phyloP scores from a whole-genome alignment of 2,329 filamentous ascomycete genomes.

The Fusarium continuum region DNA sequence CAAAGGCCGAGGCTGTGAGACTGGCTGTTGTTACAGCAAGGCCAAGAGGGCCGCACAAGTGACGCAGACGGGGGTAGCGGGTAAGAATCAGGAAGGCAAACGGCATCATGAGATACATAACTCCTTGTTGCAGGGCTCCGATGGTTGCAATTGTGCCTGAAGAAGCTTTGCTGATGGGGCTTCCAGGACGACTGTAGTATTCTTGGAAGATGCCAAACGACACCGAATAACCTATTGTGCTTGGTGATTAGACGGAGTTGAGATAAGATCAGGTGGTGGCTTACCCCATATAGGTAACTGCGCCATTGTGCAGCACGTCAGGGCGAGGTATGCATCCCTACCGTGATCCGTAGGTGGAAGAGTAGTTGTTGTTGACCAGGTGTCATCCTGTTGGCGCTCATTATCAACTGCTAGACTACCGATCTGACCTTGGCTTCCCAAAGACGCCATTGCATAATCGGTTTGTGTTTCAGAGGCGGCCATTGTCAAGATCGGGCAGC shows the following conservation, averaged over 20 bases:
- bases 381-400: not conserved
- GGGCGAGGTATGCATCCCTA: slow-evolving; percentile 41
- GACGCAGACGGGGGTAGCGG: slow-evolving; percentile 51
- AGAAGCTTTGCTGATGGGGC: slow-evolving; percentile 54
- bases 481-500: not conserved
- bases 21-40: slow-evolving; percentile 59
- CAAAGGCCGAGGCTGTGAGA: slow-evolving; percentile 60
- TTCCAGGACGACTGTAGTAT: slow-evolving; percentile 68
- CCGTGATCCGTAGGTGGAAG: slow-evolving; percentile 45
- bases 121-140: slow-evolving; percentile 45
- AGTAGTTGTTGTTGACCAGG: not conserved
- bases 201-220: slow-evolving; percentile 74
- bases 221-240: slow-evolving; percentile 41
- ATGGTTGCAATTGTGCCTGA: slow-evolving; percentile 38
- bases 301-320: slow-evolving; percentile 46
- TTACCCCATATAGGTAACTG: slow-evolving; percentile 47
- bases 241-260: not conserved
- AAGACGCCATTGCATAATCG: not conserved
- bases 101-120: slow-evolving; percentile 63
- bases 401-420: not conserved
- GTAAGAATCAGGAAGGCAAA: slow-evolving; percentile 57
- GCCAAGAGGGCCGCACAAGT: slow-evolving; percentile 55
- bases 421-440: not conserved
- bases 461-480: not conserved
- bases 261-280: not conserved